phyloP scores from a whole-genome alignment of 2,329 filamentous ascomycete genomes.

The Magnaporthales sp. region DNA sequence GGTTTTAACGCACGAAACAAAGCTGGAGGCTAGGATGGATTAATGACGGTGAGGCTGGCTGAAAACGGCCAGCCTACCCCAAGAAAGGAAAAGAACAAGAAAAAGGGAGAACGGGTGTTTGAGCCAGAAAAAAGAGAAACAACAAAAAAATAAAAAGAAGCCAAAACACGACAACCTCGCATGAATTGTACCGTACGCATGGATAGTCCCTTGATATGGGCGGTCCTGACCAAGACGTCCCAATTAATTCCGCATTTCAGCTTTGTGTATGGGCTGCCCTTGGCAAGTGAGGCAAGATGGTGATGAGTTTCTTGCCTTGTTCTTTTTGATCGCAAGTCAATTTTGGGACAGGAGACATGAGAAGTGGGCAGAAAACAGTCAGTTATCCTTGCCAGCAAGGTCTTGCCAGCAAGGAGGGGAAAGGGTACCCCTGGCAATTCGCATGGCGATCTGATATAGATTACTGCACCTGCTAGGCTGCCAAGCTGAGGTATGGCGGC shows the following conservation, averaged over 20 bases:
- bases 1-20: background rate
- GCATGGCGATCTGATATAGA: constrained; percentile 1
- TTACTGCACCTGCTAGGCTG: background rate
- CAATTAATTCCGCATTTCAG: background rate
- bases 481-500: background rate
- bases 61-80: background rate
- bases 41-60: background rate
- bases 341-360: background rate
- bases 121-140: background rate
- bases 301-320: background rate
- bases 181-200: background rate
- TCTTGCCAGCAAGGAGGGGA: too few relatives aligned
- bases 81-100: background rate
- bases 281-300: background rate
- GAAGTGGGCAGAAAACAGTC: background rate
- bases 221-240: background rate
- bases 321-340: background rate
- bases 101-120: background rate
- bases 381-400: background rate
- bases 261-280: background rate
- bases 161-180: background rate
- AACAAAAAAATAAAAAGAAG: background rate
- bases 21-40: background rate
- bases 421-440: background rate
- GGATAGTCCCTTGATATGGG: background rate